Base-by-base conservation (phyloP, 495 filamentous ascomycete genomes). In the Penicillium paxilli region DNA sequence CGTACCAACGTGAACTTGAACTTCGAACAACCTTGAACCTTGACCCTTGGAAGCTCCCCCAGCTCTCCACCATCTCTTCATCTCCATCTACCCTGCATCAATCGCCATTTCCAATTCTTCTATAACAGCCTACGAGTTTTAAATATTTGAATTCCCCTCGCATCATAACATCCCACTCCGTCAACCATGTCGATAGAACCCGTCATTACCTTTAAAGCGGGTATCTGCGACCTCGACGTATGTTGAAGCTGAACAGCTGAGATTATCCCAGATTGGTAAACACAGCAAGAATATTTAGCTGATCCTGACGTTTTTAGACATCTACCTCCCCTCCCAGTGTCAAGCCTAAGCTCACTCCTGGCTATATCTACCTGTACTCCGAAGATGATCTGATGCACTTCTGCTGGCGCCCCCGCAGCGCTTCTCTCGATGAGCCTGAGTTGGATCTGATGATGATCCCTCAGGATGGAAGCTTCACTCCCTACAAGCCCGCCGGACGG, bases 381-480 rank as follows among this genome's bases (percentile, higher is more conserved):
- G 93, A 96, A 80, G 94, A 96, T 83, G 95, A 96, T 2, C 81
- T 98, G 38, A 79, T 93, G 60, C 92, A 97, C 77, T 95, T 99
- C 73, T 98, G 93, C 82, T 99, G 95, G 95, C 89, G 92, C 47
- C 77, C 82, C 9, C 80, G 86, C 37, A 81, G 74, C 64, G 76
- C 80, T 47, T 79, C 83, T 23, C 70, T 85, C 59, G 77, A 83
- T 46, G 76, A 89, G 47, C 86, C 90, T 30, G 87, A 92, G 44
- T 70, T 92, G 30, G 90, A 97, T 66, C 79, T 96, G 40, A 80
- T 94, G 54, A 96, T 94, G 87, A 82, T 97, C 35, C 92, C 95
- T n/a, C 76, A 80, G 2, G 95, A 99, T 70, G 89, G 85, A 51
- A 81, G 82, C 60, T 97, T 99, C 67, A 80, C 83, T 4, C 89